A percentile compares a stretch with the other conserved stretches of the same genome.
Conservation (phyloP, 148 eudicot species). For the Dianthus caryophyllus region DNA sequence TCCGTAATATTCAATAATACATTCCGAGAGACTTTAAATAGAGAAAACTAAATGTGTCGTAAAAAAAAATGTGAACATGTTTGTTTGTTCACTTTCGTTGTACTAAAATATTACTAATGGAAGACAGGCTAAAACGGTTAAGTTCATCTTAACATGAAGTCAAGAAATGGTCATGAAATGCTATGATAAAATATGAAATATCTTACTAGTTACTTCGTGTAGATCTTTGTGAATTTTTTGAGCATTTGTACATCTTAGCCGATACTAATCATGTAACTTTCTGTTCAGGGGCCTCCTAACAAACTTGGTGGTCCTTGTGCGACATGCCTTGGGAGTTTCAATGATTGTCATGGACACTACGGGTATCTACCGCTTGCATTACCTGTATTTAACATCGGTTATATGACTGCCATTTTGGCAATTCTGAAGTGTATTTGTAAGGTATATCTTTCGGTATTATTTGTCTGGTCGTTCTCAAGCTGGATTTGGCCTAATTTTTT, state of each 20-base stretch:
- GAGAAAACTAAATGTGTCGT: no score
- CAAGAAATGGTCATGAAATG: no score
- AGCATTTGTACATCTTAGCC: background rate
- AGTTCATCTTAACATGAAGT: no score
- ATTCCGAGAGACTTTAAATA: no score
- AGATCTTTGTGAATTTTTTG: background rate
- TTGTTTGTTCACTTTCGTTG: no score
- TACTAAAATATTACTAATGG: no score
- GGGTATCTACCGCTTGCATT: conserved; percentile 68
- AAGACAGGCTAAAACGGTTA: no score
- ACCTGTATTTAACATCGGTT: conserved; percentile 79
- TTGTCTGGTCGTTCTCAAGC: background rate
- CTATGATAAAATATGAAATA: no score
- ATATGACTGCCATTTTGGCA: conserved; percentile 45
- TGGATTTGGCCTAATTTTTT: background rate
- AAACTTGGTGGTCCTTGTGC: conserved; percentile 48
- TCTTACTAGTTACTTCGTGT: no score
- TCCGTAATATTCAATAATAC: no score
- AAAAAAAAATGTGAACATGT: no score
- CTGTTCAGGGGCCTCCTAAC: conserved; percentile 76
- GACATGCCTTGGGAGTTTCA: conserved; percentile 58
- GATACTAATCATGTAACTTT: background rate
- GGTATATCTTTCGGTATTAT: conserved; percentile 34
- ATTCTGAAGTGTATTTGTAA: conserved; percentile 90
- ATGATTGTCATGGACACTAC: conserved; percentile 74